Percentiles rank a stretch among this genome's conserved stretches.
Evolutionary conservation across 2,329 filamentous ascomycete genomes (phyloP).

Genomic region (Myriosclerotinia duriaeana): DNA sequence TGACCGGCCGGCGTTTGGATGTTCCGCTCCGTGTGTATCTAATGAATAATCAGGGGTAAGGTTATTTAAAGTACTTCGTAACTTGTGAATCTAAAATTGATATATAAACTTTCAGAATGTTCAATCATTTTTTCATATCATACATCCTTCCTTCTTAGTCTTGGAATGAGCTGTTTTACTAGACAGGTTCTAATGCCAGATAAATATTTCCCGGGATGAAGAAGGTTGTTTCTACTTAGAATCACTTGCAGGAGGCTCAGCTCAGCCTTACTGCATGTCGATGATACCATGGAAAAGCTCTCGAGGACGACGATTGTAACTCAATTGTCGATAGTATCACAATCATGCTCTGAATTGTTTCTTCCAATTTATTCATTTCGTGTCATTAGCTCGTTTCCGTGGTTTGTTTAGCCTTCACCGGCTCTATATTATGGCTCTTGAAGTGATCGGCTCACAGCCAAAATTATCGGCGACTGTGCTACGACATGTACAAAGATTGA

Average conservation of each 20-base stretch:
- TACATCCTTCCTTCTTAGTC: too few relatives aligned
- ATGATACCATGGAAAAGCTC: neutral
- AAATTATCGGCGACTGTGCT: slow-evolving; percentile 31
- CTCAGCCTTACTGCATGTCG: neutral
- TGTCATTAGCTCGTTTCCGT: neutral
- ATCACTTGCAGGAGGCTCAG: neutral
- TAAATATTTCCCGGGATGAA: neutral
- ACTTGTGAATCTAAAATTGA: neutral
- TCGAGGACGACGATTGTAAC: neutral
- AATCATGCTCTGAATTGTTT: neutral
- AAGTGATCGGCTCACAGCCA: slow-evolving; percentile 28
- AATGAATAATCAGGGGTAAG: too few relatives aligned
- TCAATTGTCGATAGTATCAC: neutral
- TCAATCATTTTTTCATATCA: neutral
- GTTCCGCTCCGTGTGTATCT: neutral
- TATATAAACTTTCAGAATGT: neutral
- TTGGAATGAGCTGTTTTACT: neutral
- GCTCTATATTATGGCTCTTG: slow-evolving; percentile 23
- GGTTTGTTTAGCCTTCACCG: neutral
- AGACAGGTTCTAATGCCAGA: neutral
- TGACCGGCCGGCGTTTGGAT: neutral
- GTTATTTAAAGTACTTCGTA: too few relatives aligned
- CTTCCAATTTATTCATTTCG: neutral
- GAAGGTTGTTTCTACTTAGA: too few relatives aligned
- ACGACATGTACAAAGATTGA: slow-evolving; percentile 30